Evolutionary conservation across 148 eudicot species (phyloP), one percentile per base, ranked within the genome.

Genomic region (Fagopyrum tataricum): DNA sequence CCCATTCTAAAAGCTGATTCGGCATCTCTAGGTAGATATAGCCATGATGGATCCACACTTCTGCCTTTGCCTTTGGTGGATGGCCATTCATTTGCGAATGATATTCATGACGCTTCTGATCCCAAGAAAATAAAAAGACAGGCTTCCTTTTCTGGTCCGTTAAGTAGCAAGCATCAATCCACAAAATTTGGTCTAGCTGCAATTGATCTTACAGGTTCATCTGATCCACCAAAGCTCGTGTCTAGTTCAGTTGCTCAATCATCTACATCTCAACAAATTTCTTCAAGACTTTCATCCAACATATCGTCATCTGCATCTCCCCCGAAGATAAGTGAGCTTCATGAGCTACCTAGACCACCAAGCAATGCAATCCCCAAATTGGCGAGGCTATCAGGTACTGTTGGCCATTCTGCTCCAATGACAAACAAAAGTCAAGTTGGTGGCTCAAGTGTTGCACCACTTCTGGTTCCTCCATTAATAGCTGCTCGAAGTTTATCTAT

Each of bases 271-370:
- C 83, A 76, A 42, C 73, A 85, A 21, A 75, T 88, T 68, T 87
- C 81, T 44, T 56, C 84, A 10, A 86, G 79, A 72, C 77, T 73
- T 26, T 74, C 89, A 15, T 80, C 81, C 46, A 83, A 69, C 74
- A 82, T 79, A 47, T 87, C 87, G 59, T 84, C 88, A 72, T 85
- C 94, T 48, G 64, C 80, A 68, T 88, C 97, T 62, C 92, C 98
- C 2, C 97, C 98, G 44, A 91, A 77, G 79, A 87, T 90, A 83
- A 95, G 88, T 62, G 97, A 95, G 87, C 97, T 95, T 74, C 97
- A 95, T 72, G 97, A 95, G 84, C 97, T 95, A 74, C 98, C 98
- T 39, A 87, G 97, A 75, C 98, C 98, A 24, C 98, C 98, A 15
- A 81, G 76, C 68, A 76, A 53, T 80, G 79, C 80, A 41, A 64